Evolutionary conservation across 1,284 basidiomycete species (phyloP).

Genomic region (Tetrapyrgos nigripes): DNA sequence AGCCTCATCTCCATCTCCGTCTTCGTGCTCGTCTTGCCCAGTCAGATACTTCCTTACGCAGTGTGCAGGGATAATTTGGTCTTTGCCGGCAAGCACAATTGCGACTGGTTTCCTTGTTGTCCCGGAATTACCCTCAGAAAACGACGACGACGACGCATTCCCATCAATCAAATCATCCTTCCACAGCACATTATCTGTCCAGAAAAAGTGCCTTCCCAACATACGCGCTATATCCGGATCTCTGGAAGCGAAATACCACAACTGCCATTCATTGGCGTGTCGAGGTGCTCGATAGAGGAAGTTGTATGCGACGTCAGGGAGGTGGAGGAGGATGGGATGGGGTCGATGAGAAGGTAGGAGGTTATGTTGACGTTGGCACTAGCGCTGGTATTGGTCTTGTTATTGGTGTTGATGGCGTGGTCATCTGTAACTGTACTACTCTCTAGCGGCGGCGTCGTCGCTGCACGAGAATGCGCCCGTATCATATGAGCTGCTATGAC

Average conservation of each 20-base stretch:
- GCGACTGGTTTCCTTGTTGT: constrained; percentile 32
- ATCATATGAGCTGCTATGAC: constrained; percentile 57
- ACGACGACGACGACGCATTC: constrained; percentile 18
- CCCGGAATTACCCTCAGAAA: constrained; percentile 12
- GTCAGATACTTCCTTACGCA: constrained; percentile 61
- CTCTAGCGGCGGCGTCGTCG: constrained; percentile 16
- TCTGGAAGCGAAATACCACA: constrained; percentile 71
- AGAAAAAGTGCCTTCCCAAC: constrained; percentile 67
- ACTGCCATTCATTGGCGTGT: constrained; percentile 64
- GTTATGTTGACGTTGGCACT: too few species aligned
- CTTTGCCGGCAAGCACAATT: constrained; percentile 57
- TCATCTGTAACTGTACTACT: too few species aligned
- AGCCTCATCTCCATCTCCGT: constrained; percentile 40
- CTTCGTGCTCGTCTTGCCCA: too few species aligned
- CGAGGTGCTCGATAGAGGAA: constrained; percentile 65
- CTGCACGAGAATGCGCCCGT: constrained; percentile 30
- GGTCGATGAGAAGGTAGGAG: constrained; percentile 60
- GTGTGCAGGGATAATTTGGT: constrained; percentile 63
- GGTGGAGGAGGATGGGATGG: constrained; percentile 70
- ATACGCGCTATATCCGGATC: constrained; percentile 67
- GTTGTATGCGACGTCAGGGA: constrained; percentile 65
- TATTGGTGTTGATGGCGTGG: not conserved
- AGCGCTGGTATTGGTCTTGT: too few species aligned
- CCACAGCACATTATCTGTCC: constrained; percentile 67
- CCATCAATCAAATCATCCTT: constrained; percentile 54